A percentile compares a stretch with the other conserved stretches of the same genome.
phyloP scores from a whole-genome alignment of 202 grass and related monocot species.

The Thinopyrum obtusiflorum region DNA sequence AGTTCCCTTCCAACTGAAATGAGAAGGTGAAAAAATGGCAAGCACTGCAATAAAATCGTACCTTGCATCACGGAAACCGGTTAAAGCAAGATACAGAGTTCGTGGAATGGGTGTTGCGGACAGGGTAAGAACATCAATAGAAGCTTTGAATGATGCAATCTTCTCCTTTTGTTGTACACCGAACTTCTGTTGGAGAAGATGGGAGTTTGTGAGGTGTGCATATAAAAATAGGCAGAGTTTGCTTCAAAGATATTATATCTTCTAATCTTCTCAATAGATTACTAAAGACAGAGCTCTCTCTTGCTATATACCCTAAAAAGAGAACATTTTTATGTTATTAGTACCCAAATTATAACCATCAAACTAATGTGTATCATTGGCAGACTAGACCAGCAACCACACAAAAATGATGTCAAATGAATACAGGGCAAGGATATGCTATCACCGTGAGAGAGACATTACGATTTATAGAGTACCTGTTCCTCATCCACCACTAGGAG shows the following conservation, averaged over 20 bases:
- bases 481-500: conserved; percentile 96
- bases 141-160: conserved; percentile 91
- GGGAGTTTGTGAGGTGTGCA: conserved; percentile 2
- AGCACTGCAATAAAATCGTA: conserved; percentile 29
- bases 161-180: conserved; percentile 98
- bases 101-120: conserved; percentile 96
- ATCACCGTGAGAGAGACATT: background rate
- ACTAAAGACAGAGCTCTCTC: background rate
- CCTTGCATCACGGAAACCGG: conserved; percentile 98
- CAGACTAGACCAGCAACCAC: background rate
- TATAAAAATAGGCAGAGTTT: background rate
- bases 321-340: background rate
- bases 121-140: conserved; percentile 90
- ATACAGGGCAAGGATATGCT: background rate
- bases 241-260: no score
- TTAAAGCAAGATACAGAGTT: conserved; percentile 91
- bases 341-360: background rate
- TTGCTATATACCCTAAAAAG: background rate
- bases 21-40: conserved; percentile 6
- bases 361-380: background rate
- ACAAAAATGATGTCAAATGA: conserved; percentile 18
- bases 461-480: conserved; percentile 47
- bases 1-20: background rate
- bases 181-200: conserved; percentile 63
- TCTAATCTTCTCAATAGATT: background rate